These are phyloP conservation scores for Penicillium tannophilum DNA, from an alignment of 495 filamentous ascomycete genomes.

Conservation along the genomic window DNA sequence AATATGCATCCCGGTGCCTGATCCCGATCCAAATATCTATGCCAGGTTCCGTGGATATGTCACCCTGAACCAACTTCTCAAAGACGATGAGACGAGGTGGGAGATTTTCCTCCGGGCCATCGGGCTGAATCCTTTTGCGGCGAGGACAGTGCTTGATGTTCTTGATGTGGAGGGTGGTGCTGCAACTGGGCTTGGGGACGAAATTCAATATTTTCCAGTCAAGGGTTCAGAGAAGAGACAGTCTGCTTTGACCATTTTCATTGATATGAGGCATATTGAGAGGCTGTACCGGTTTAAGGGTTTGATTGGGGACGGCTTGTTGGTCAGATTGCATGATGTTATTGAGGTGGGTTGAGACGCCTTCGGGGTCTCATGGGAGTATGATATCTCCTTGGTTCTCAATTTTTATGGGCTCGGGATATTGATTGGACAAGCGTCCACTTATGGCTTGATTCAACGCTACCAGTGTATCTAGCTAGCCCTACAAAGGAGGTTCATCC, in stretches of 20 bases:
- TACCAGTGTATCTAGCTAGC: too few relatives aligned
- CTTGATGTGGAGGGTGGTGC: constrained; percentile 27
- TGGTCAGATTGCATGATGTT: background rate
- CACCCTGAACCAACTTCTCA: background rate
- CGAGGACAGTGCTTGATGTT: constrained; percentile 63
- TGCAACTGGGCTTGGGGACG: background rate
- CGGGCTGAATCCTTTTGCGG: constrained; percentile 81
- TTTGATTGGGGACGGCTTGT: background rate
- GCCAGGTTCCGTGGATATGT: background rate
- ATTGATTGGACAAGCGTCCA: too few relatives aligned
- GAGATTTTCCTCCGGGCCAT: constrained; percentile 72
- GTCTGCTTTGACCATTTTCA: background rate
- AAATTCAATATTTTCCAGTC: background rate
- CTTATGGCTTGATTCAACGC: too few relatives aligned
- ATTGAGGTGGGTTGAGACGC: background rate
- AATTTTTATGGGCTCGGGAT: too few relatives aligned
- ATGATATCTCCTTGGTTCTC: background rate
- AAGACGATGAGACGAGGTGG: constrained; percentile 44
- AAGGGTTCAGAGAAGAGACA: background rate
- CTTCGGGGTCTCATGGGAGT: background rate
- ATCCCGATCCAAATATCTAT: background rate
- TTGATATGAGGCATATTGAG: background rate
- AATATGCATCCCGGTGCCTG: background rate
- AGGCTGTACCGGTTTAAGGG: background rate
- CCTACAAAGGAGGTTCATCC: too few relatives aligned